Base-by-base conservation (phyloP, 1,284 basidiomycete species). In the Schizopora paradoxa region DNA sequence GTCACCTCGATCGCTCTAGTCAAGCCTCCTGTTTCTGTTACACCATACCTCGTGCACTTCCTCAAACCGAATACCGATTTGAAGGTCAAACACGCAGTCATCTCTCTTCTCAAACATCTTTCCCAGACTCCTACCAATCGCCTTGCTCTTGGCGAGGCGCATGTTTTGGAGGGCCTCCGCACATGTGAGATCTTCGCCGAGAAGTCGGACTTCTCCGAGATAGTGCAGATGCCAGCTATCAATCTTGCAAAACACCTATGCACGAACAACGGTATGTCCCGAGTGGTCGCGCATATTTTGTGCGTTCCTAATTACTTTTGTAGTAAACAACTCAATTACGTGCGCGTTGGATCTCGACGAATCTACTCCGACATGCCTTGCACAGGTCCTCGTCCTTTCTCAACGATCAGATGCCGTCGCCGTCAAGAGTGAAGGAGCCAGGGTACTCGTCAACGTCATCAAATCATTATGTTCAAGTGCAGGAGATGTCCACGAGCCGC, bases 231-330 rank as follows among this genome's bases (percentile, higher is more conserved):
- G 21, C 84, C 82, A 38, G 89, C 90, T 0, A 86, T 97, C 34
- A 91, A 90, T 0, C 73, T 93, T 13, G 76, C 88, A 23, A 97
- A 97, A 66, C 88, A 96, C 59, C 72, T 98, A 46, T 91, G 87
- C 60, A 80, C 77, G 49, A 76, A 75, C 28, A 82, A 79, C 57
- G 69, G 91, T 92, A 58, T 57, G 79, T 65, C 22, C 56, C 56
- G n/a, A 35, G 54, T 8, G 11, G 5, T 39, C 26, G 21, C 40
- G 32, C 35, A 22, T 10, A 8, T 25, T 22, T 31, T 6, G 11
- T 5, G 38, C 44, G 23, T 34, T 13, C 8, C 13, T 26, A 6
- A n/a, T 29, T 18, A 36, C 19, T 7, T 29, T 38, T 37, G 6
- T 53, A 91, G 88, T 79, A 40, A 74, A 77, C 48, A 87, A 80